Conservation (phyloP, 106 monocot genomes). For the Xerophyta viscosa region DNA sequence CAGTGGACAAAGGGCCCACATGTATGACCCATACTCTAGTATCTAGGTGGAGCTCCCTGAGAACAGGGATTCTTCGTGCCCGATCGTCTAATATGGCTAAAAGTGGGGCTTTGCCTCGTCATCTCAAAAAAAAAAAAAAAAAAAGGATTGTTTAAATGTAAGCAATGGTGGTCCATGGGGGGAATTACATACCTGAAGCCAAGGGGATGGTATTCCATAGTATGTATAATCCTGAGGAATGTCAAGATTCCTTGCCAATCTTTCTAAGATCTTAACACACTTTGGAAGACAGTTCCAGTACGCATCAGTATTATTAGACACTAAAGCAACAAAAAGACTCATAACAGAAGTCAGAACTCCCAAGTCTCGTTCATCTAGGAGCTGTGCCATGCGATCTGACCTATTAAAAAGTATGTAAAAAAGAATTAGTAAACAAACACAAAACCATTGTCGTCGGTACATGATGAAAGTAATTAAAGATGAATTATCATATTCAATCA, state of each 20-base stretch:
- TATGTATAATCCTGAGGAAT: conserved; percentile 96
- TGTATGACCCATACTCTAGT: too few relatives aligned
- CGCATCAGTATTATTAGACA: conserved; percentile 78
- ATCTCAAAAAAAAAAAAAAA: too few relatives aligned
- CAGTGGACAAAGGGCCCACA: too few relatives aligned
- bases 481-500: too few relatives aligned
- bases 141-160: too few relatives aligned
- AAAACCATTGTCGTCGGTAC: too few relatives aligned
- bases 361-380: conserved; percentile 95
- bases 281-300: conserved; percentile 99
- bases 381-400: conserved; percentile 96
- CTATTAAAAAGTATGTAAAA: conserved; percentile 29
- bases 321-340: conserved; percentile 96
- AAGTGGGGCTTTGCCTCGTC: too few relatives aligned
- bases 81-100: too few relatives aligned
- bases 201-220: conserved; percentile 98
- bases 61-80: too few relatives aligned
- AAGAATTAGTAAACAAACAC: conserved; percentile 3
- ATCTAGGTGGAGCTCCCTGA: too few relatives aligned
- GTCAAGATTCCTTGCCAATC: conserved; percentile 85
- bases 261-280: conserved; percentile 89
- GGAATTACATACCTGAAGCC: conserved; percentile 80
- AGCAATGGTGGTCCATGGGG: too few relatives aligned
- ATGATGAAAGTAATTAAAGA: too few relatives aligned
- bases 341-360: conserved; percentile 94